phyloP scores from a whole-genome alignment of 805 yeast species.

The Saccharomycopsis synnaedendra region DNA sequence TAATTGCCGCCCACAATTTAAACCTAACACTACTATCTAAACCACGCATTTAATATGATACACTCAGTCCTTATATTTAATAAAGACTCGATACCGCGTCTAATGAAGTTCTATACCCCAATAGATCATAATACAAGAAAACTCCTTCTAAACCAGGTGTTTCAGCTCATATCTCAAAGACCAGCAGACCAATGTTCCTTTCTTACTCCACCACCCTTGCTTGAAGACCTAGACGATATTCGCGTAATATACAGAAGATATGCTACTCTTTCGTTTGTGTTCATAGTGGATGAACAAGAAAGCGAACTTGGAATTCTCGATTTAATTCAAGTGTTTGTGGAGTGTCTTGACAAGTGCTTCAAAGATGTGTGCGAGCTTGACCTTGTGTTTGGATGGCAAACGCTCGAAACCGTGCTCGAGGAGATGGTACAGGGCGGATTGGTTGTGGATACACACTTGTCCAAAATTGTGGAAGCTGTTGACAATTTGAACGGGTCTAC shows the following conservation, averaged over 20 bases:
- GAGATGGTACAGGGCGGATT: conserved; percentile 96
- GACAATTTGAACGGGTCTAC: conserved; percentile 48
- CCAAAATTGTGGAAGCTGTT: conserved; percentile 67
- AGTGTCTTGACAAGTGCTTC: conserved; percentile 86
- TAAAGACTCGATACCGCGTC: conserved; percentile 80
- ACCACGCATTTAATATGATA: conserved; percentile 39
- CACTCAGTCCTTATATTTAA: conserved; percentile 83
- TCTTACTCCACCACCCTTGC: conserved; percentile 75
- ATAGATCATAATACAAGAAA: conserved; percentile 80
- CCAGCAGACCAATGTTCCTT: conserved; percentile 76
- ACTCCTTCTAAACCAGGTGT: conserved; percentile 68
- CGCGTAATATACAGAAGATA: conserved; percentile 89
- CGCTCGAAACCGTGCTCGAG: conserved; percentile 77
- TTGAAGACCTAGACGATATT: conserved; percentile 55
- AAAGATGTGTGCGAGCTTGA: conserved; percentile 92
- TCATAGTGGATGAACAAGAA: conserved; percentile 92
- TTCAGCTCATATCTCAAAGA: conserved; percentile 61
- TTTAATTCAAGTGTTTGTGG: conserved; percentile 92
- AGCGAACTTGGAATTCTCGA: conserved; percentile 89
- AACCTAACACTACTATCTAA: too few relatives aligned
- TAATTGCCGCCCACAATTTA: too few relatives aligned
- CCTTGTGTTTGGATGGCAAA: conserved; percentile 98
- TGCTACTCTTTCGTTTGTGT: conserved; percentile 92
- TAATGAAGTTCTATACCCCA: conserved; percentile 86
- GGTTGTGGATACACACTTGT: conserved; percentile 89